Base-by-base conservation (phyloP, 2,329 filamentous ascomycete species). In the Claviceps maximensis region DNA sequence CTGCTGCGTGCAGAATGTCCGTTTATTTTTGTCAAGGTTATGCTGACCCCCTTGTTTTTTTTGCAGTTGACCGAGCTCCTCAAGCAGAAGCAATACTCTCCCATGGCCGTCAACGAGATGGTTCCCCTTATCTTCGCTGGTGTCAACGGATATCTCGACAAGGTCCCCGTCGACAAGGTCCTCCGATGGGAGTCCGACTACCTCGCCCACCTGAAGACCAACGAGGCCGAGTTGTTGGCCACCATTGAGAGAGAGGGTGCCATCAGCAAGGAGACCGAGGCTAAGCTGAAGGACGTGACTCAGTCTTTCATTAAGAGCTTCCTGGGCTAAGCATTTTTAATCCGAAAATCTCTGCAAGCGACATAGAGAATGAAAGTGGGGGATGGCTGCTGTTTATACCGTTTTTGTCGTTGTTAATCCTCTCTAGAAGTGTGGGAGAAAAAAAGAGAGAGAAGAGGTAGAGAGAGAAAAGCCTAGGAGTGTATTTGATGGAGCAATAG, bases 91-190 rank as follows among this genome's bases (percentile, higher is more conserved):
- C 93, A 98, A 79, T 98, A 97, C 83, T 85, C 82, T 47, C 93
- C 93, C 66, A 96, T 96, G 90, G 87, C 89, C 64, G 91, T 97
- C 71, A 93, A 94, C 80, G 91, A 98, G 80, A 97, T 97, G 91
- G 93, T 98, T 79, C 93, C 93, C 63, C 84, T 98, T 64, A 97
- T 98, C 82, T 98, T 82, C 76, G 91, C 93, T 62, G 93, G 93
- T 94, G 89, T 98, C 78, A 97, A 97, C 77, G 93, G 93, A 79
- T 77, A 81, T 76, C 84, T 98, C 63, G 93, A 98, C 78, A 69
- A 60, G 64, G 80, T 98, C 61, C 93, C 93, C 59, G 93, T 97
- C 69, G 71, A 60, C 82, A 95, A 91, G 86, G 86, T 98, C 64
- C 83, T 93, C 60, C 73, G 82, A 72, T 98, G 91, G 89, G 93